Percentiles rank a stretch among this genome's conserved stretches.
These are phyloP conservation scores for Claviceps paspali DNA, from an alignment of 2,329 filamentous ascomycete genomes.

Conservation along the genomic window DNA sequence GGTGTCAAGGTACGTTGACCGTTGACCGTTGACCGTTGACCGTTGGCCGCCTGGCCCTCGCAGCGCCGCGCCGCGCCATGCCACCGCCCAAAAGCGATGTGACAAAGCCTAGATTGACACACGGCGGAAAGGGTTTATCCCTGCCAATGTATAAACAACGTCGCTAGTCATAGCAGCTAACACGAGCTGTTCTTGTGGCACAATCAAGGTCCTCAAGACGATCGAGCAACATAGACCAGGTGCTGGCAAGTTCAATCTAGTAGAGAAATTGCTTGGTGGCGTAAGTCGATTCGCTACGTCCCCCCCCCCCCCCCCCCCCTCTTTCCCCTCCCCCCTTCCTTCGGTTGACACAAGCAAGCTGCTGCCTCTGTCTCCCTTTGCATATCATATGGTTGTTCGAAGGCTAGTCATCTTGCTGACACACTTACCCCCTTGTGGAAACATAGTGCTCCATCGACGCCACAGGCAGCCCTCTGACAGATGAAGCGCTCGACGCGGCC, in stretches of 20 bases:
- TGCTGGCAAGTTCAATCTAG: constrained; percentile 65
- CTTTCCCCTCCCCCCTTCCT: constrained; percentile 3
- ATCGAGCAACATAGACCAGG: constrained; percentile 56
- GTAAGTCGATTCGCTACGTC: constrained; percentile 37
- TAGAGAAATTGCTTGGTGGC: constrained; percentile 77
- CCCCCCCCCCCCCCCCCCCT: neutral
- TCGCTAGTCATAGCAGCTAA: constrained; percentile 2
- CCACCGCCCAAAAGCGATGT: too few species aligned
- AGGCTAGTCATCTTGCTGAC: neutral
- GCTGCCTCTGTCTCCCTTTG: neutral
- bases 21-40: too few species aligned
- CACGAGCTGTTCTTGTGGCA: neutral
- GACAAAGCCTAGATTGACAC: neutral
- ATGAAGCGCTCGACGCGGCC: constrained; percentile 67
- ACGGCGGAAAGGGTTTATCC: neutral
- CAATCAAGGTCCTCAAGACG: constrained; percentile 55
- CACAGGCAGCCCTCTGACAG: constrained; percentile 62
- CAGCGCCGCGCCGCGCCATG: neutral
- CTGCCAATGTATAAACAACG: neutral
- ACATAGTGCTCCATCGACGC: constrained; percentile 74
- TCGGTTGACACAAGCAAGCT: too few species aligned
- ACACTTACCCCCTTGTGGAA: neutral
- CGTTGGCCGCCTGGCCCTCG: constrained; percentile 1
- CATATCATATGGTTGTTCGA: neutral
- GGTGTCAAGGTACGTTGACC: constrained; percentile 54